Evolutionary conservation across 495 filamentous ascomycete species (phyloP), one percentile per base, ranked within the genome.

Genomic region (Pseudoneurospora amorphoporcata): DNA sequence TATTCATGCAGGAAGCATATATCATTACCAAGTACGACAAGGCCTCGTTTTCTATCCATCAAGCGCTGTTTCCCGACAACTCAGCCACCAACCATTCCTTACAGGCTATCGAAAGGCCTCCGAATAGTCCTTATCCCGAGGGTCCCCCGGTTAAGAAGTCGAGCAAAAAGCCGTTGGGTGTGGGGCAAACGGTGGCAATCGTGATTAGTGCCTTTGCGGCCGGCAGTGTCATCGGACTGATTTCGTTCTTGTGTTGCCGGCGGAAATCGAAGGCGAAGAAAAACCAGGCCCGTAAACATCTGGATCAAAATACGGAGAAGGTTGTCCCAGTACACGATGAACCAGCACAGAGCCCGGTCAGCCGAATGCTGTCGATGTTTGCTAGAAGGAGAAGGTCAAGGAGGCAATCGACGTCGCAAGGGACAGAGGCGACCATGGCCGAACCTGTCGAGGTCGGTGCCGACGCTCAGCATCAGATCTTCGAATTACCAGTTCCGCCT

Each of bases 1-100:
- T 83, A 4, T 92, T 92, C 74, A 83, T 92, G 72, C 90, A 92
- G 81, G 90, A 92, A 79, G 86, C 88, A 17, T 92, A 92, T 73
- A 75, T 92, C 12, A 87, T 88, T 19, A 87, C 85, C n/a, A 87
- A 90, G 73, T 92, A 91, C 77, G 90, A 92, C 69, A 83, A 84
- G 35, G 82, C 82, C 32, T 84, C 79, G 39, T 91, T 92, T 75
- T 91, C 86, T 1, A 71, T 92, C 4, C 84, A 88, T 71, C 84
- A 89, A 73, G 88, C 88, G 9, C 80, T 79, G 32, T 90, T 88
- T 73, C 82, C 83, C 23, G 73, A 81, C 10, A 81, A 85, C 39
- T 81, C 83, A 7, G 45, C 82, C 37, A 76, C 70, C n/a, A 84
- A 85, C 71, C 82, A 79, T 16, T 78, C 83, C 40, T 79, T 92